Evolutionary conservation across 164 flowering plant genomes (phyloP), one percentile per base, ranked within the genome.

Genomic region (Magnolia officinalis): DNA sequence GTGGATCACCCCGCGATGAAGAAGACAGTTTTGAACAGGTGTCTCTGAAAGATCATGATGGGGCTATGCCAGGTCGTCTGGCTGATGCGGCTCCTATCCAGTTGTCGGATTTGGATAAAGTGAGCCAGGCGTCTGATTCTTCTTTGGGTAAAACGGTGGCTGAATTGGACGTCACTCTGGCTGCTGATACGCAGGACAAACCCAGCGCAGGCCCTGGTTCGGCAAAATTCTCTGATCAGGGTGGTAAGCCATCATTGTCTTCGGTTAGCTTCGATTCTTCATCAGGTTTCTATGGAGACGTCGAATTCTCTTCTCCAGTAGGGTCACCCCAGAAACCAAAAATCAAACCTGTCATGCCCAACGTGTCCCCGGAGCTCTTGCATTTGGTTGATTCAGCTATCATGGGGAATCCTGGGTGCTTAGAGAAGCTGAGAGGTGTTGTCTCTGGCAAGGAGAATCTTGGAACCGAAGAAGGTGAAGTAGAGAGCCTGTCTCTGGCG

Each of bases 371-470:
- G 2, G 99, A 96, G 86, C 88, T 96, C 6, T 83, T 96, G 85
- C 99, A 94, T 83, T 85, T 94, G 75, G 95, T 96, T 71, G 98
- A 96, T 87, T 91, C 99, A 80, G 99, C 98, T 45, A 96, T 96
- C n/a, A 91, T 90, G 96, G 99, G 99, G 58, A 92, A 93, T 80
- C 86, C 92, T 64, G 96, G 91, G 81, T 86, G 98, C 82, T 83
- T 96, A 79, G 91, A 92, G 24, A 92, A 89, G 68, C 83, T 96
- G 78, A 94, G 89, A 82, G 87, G 84, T 84, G 83, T 91, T 72
- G 96, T 92, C 20, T 82, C 85, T 81, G 98, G 98, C 59, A 81
- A 80, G 71, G 96, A 94, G 82, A 83, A 65, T 80, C 89, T 89
- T 84, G 97, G 89, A 18, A 74, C 77, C 77, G 94, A 83, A 45